Evolutionary conservation across 176 grass and related monocot species (phyloP).

Genomic region (Saccharum spontaneum): DNA sequence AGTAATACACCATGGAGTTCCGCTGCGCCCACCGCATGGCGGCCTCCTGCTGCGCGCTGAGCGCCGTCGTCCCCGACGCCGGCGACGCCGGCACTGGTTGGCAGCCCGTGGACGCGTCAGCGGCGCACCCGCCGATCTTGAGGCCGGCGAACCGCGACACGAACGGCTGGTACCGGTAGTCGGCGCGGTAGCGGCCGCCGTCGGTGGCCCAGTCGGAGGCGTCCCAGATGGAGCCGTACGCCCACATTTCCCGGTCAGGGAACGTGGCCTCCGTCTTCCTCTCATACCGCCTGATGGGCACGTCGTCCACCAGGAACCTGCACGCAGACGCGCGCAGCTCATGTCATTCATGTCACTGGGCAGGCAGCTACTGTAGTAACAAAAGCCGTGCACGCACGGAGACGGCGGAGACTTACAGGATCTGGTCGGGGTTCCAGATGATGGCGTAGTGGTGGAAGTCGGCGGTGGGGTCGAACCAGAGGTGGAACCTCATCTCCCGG

Average conservation of each 20-base stretch:
- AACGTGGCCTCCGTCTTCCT: constrained; percentile 54
- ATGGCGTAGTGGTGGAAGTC: constrained; percentile 74
- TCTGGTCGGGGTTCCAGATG: constrained; percentile 62
- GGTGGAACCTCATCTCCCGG: constrained; percentile 70
- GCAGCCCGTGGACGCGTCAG: constrained; percentile 7
- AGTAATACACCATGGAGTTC: constrained; percentile 57
- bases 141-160: constrained; percentile 35
- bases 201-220: constrained; percentile 90
- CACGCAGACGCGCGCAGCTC: neutral
- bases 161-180: constrained; percentile 80
- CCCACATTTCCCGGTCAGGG: constrained; percentile 67
- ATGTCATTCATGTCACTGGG: neutral
- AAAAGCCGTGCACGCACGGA: neutral
- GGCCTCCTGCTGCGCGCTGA: constrained; percentile 41
- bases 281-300: constrained; percentile 61
- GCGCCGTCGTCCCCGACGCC: constrained; percentile 27
- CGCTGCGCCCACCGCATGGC: constrained; percentile 64
- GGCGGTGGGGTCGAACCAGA: constrained; percentile 76
- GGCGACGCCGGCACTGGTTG: constrained; percentile 24
- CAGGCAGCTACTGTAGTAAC: neutral
- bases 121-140: constrained; percentile 47
- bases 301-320: constrained; percentile 70
- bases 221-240: constrained; percentile 82
- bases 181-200: constrained; percentile 57
- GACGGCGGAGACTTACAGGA: constrained; percentile 40